Evolutionary conservation across 306 rosid species (phyloP).

Genomic region (Vicia villosa): DNA sequence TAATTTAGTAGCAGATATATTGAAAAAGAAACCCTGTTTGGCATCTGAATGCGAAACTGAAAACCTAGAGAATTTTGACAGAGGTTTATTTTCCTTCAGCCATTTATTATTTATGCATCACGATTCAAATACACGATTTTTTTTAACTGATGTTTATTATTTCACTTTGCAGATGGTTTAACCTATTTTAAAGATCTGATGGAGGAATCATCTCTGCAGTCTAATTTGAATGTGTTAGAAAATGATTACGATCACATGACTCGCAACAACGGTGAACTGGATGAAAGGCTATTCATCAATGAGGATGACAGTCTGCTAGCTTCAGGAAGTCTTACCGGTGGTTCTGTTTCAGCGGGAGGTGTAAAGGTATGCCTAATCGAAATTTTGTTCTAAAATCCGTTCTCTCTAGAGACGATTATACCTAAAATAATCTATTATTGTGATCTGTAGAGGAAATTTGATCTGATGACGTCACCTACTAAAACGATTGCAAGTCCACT

Average conservation of each 20-base stretch:
- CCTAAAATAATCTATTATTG: conserved; percentile 33
- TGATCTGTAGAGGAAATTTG: conserved; percentile 71
- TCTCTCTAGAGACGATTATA: conserved; percentile 7
- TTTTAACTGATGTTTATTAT: conserved; percentile 27
- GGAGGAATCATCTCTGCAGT: conserved; percentile 66
- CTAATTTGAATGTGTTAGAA: conserved; percentile 70
- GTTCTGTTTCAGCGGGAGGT: conserved; percentile 58
- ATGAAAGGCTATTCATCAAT: conserved; percentile 85
- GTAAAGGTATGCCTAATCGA: conserved; percentile 66
- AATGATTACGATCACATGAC: conserved; percentile 72
- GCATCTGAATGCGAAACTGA: conserved; percentile 76
- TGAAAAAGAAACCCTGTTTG: conserved; percentile 71
- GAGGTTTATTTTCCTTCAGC: conserved; percentile 51
- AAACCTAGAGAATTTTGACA: conserved; percentile 68
- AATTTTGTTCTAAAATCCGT: not conserved
- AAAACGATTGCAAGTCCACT: conserved; percentile 77
- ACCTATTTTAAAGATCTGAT: conserved; percentile 75
- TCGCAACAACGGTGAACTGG: conserved; percentile 72
- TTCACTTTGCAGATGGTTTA: conserved; percentile 72
- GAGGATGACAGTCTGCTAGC: conserved; percentile 88
- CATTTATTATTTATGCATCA: conserved; percentile 20
- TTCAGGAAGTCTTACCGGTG: conserved; percentile 78
- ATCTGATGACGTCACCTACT: conserved; percentile 74
- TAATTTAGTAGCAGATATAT: conserved; percentile 65
- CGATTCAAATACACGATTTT: not conserved